Conservation (phyloP, 1,139 yeast species). For the Candida sp. region DNA sequence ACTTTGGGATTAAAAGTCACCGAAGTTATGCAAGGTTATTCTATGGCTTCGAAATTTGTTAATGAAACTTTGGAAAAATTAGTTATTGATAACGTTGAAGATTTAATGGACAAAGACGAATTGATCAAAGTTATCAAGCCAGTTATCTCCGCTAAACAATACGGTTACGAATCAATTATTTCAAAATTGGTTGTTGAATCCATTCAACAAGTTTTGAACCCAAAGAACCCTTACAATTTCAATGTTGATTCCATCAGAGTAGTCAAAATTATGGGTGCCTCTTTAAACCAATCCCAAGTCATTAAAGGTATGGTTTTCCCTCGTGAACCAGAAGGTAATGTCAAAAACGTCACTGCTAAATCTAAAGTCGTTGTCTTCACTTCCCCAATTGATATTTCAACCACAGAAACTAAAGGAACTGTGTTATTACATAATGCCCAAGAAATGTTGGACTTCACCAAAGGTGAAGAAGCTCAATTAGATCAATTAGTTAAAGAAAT, state of each 20-base stretch:
- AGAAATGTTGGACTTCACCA: conserved; percentile 94
- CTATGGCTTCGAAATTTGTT: conserved; percentile 75
- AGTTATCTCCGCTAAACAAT: conserved; percentile 91
- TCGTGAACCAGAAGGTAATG: conserved; percentile 89
- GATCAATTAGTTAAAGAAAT: conserved; percentile 86
- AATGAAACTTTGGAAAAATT: conserved; percentile 63
- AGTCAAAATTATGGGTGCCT: conserved; percentile 94
- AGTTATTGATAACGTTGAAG: conserved; percentile 60
- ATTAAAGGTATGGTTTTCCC: conserved; percentile 98
- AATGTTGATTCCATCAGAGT: conserved; percentile 93
- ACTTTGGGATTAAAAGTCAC: conserved; percentile 87
- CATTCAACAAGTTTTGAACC: conserved; percentile 69
- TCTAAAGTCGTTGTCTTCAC: conserved; percentile 92
- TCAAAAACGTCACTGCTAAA: conserved; percentile 56
- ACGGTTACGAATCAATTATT: conserved; percentile 78
- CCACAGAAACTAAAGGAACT: conserved; percentile 97
- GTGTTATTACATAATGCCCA: conserved; percentile 92
- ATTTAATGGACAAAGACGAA: conserved; percentile 52
- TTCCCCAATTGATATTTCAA: conserved; percentile 90
- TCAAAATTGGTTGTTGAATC: conserved; percentile 86
- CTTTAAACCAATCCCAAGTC: conserved; percentile 71
- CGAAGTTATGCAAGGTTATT: conserved; percentile 88
- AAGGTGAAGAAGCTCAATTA: conserved; percentile 94
- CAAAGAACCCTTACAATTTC: conserved; percentile 58
- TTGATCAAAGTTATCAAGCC: conserved; percentile 77